phyloP scores from a whole-genome alignment of 257 asterid species.

The Nicotiana tabacum region DNA sequence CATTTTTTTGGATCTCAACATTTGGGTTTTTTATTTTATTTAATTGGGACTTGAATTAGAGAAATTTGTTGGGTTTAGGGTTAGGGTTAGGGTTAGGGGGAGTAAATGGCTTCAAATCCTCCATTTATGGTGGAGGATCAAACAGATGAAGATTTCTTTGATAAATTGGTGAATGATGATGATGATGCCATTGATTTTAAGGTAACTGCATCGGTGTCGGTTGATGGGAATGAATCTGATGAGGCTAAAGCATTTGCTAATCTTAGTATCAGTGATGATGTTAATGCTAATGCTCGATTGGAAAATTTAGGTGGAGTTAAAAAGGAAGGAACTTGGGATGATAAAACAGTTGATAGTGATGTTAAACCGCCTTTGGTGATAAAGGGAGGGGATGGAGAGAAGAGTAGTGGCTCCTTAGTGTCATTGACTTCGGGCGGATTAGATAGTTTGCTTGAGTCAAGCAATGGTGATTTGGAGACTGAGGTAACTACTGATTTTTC shows the following conservation, averaged over 20 bases:
- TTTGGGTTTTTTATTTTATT: too few relatives aligned
- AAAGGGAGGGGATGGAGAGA: slow-evolving; percentile 26
- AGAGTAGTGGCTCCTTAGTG: slow-evolving; percentile 22
- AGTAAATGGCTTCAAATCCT: slow-evolving; percentile 87
- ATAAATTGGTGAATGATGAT: slow-evolving; percentile 80
- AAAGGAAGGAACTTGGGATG: slow-evolving; percentile 16
- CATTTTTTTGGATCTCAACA: too few relatives aligned
- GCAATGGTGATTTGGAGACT: slow-evolving; percentile 29
- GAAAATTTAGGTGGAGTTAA: slow-evolving; percentile 1
- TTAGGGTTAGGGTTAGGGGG: slow-evolving; percentile 24
- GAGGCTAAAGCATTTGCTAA: slow-evolving; percentile 65
- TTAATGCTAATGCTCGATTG: slow-evolving; percentile 18
- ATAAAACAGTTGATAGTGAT: slow-evolving; percentile 11
- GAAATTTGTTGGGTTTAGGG: slow-evolving; percentile 13
- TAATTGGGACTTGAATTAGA: not conserved
- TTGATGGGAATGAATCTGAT: slow-evolving; percentile 61
- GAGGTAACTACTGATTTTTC: slow-evolving; percentile 25
- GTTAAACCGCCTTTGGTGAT: not conserved
- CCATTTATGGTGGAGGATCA: slow-evolving; percentile 95
- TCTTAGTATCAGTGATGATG: slow-evolving; percentile 51
- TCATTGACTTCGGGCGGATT: slow-evolving; percentile 37
- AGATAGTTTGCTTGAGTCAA: slow-evolving; percentile 25
- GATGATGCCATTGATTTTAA: slow-evolving; percentile 53
- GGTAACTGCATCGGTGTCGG: slow-evolving; percentile 23
- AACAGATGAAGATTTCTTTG: slow-evolving; percentile 92